phyloP scores from a whole-genome alignment of 1,284 basidiomycete species.

The Tylopilus sp. region DNA sequence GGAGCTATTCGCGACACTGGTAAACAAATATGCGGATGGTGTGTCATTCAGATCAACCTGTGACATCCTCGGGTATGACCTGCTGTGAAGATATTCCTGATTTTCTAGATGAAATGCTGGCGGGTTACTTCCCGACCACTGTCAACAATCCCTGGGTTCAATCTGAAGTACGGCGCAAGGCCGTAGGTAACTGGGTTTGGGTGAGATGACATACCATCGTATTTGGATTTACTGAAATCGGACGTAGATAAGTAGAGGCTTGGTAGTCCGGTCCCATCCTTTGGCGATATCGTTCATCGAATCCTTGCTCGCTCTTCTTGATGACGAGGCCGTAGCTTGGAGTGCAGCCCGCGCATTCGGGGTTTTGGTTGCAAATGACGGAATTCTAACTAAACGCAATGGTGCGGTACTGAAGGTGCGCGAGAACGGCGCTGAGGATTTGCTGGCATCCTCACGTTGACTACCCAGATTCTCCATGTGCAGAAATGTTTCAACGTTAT shows the following conservation, averaged over 20 bases:
- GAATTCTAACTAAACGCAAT: conserved; percentile 72
- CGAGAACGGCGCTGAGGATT: neutral
- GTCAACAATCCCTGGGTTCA: conserved; percentile 35
- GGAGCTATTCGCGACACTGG: conserved; percentile 60
- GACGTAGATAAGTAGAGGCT: conserved; percentile 66
- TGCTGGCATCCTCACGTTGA: conserved; percentile 2
- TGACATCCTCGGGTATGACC: neutral
- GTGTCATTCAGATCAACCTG: conserved; percentile 1
- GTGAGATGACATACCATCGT: conserved; percentile 36
- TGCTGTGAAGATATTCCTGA: conserved; percentile 41
- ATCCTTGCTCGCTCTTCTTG: conserved; percentile 65
- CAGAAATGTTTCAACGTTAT: conserved; percentile 80
- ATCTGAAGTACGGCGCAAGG: conserved; percentile 45
- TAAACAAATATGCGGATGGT: conserved; percentile 78
- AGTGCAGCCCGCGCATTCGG: conserved; percentile 75
- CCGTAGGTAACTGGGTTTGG: conserved; percentile 69
- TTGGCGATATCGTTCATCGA: conserved; percentile 57
- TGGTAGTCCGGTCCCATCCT: conserved; percentile 73
- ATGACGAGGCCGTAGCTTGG: conserved; percentile 55
- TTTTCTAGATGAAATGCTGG: conserved; percentile 45
- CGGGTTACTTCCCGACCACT: conserved; percentile 46
- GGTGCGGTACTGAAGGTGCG: conserved; percentile 72
- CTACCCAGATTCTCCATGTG: conserved; percentile 68
- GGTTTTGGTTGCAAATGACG: conserved; percentile 55
- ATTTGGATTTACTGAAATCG: conserved; percentile 14